These are phyloP conservation scores for Strobilomyces echinocephalus DNA, from an alignment of 768 basidiomycete species.

Conservation along the genomic window DNA sequence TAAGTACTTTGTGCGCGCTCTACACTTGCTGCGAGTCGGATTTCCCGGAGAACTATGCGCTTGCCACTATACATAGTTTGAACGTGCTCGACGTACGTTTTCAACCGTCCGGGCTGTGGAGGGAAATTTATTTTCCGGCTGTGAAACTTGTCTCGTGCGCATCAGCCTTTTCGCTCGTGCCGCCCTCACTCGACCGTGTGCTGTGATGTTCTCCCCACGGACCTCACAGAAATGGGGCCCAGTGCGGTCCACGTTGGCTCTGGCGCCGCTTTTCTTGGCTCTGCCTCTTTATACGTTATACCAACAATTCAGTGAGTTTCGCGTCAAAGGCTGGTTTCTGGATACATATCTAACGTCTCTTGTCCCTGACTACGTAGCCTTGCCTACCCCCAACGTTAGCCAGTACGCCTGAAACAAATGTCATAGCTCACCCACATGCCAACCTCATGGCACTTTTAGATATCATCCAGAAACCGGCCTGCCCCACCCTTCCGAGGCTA, in stretches of 20 bases:
- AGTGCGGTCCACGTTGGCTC: slow-evolving; percentile 47
- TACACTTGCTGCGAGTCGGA: too few species aligned
- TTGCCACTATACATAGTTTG: too few species aligned
- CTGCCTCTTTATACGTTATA: slow-evolving; percentile 44
- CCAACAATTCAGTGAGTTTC: slow-evolving; percentile 45
- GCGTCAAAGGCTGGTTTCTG: neutral
- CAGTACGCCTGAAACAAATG: slow-evolving; percentile 36
- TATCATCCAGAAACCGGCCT: slow-evolving; percentile 50
- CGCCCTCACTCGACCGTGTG: slow-evolving; percentile 26
- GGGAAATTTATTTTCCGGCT: too few species aligned
- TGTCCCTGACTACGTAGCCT: slow-evolving; percentile 33
- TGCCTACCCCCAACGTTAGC: slow-evolving; percentile 52
- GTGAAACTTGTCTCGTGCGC: neutral
- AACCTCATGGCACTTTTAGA: slow-evolving; percentile 8
- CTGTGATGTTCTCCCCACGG: slow-evolving; percentile 5
- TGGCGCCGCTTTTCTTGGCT: slow-evolving; percentile 47
- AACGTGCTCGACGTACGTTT: too few species aligned
- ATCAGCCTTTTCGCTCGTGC: neutral
- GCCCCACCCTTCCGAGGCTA: slow-evolving; percentile 69
- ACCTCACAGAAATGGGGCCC: slow-evolving; percentile 47
- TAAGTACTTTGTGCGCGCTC: too few species aligned
- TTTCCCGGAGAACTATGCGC: too few species aligned
- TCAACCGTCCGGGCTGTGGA: too few species aligned
- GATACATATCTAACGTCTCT: slow-evolving; percentile 1
- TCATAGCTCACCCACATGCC: neutral